Base-by-base conservation (phyloP, 2,329 filamentous ascomycete genomes). In the Penicillium brasilianum region DNA sequence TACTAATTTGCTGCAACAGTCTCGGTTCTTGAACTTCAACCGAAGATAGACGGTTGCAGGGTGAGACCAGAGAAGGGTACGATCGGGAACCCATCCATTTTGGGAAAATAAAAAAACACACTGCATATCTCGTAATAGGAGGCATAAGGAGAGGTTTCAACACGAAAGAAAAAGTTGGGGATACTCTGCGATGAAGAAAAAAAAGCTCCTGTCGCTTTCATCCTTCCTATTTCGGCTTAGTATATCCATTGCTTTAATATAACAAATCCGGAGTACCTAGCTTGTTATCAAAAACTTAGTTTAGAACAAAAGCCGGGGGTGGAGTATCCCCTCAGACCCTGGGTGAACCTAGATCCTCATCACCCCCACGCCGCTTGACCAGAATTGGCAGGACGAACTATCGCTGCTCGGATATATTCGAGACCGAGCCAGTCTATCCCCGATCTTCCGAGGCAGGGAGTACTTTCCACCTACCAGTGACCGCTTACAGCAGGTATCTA, bases 11-110 rank as follows among this genome's bases (percentile, higher is more conserved):
- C 28, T 57, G 44, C 14, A 11, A 37, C 49, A 79, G 77, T 78
- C 77, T 60, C 75, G 80, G 62, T 78, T 76, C 66, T 67, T 82
- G 37, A 82, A 82, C 65, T 82, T 80, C 65, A 81, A 81, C 59
- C 73, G 80, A 50, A 74, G 79, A 61, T 81, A 74, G 37, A 22
- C 22, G 9, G 6, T 13, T 30, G 16, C 14, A 14, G 22, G 2
- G 25, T 30, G 22, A 30, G 9, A 8, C 14, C 18, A 11, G 44
- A 16, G 44, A 10, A 18, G 25, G 16, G n/a, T n/a, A n/a, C 10
- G 22, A 48, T 48, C 28, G 14, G n/a, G 25, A 10, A 6, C 25
- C 9, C 4, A n/a, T 28, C 30, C 14, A 48, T 30, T 30, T 48
- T 8, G 16, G 22, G 25, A 9, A 48, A 18, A n/a, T 7, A 6